Evolutionary conservation across 1,284 basidiomycete species (phyloP), one percentile per base, ranked within the genome.

Genomic region (Ustilago shanxiensis): DNA sequence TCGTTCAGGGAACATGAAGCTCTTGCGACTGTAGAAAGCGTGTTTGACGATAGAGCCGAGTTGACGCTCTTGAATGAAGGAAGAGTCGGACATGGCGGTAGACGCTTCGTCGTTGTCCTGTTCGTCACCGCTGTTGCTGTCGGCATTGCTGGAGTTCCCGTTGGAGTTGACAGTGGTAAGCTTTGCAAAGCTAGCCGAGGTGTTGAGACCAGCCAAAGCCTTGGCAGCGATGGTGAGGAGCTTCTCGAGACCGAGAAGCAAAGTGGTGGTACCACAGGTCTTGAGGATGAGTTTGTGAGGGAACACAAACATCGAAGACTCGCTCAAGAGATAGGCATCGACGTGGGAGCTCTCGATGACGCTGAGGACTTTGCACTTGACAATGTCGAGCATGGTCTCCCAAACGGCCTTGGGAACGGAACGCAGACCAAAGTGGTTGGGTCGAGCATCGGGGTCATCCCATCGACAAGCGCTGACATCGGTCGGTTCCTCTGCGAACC

Each of bases 1-100:
- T 51, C 93, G 91, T 86, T 99, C 97, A 18, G 97, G 97, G 87
- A 99, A 99, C 93, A 99, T 98, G 90, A 99, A 99, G 11, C 93
- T 93, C 88, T 99, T 99, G 83, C 96, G 92, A 55, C 95, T 97
- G 89, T 99, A 99, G 89, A 99, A 99, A 63, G 79, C 79, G 57
- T 79, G 75, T 52, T 77, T 66, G 60, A 85, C 84, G 16, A 80
- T 57, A 16, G 64, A 61, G 31, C 83, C 84, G 5, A 84, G 78
- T 55, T 73, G 66, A 28, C 71, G 69, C 33, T 73, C 69, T 41
- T 66, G 71, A 29, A 68, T 51, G 45, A 60, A 66, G 66, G 60
- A 63, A 51, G 69, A 69, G 63, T 62, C 57, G 33, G 66, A 66
- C 62, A 70, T 66, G 67, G 61, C 72, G 45, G 56, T 69, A 31